Percentiles rank a stretch among this genome's conserved stretches.
Evolutionary conservation across 2,329 filamentous ascomycete species (phyloP).

Genomic region (Cercospora sesami): DNA sequence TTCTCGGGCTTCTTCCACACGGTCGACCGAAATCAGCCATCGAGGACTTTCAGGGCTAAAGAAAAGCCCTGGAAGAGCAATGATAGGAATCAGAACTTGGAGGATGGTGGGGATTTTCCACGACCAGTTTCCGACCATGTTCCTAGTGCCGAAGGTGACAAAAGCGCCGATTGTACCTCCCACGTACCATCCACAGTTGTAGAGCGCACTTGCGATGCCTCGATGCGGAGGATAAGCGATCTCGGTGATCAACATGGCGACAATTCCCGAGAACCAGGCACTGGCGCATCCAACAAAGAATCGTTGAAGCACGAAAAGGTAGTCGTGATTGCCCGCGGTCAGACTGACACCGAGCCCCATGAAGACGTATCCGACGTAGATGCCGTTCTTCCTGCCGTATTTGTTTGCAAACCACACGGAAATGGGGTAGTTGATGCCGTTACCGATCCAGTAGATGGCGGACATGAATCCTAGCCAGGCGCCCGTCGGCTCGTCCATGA

Average conservation of each 20-base stretch:
- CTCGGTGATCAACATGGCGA: conserved; percentile 47
- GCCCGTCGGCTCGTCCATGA: conserved; percentile 44
- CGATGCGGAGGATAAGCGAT: conserved; percentile 48
- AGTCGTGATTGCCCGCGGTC: conserved; percentile 40
- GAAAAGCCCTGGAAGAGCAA: conserved; percentile 28
- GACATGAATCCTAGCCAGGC: conserved; percentile 43
- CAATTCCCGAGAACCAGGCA: conserved; percentile 38
- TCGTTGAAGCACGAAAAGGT: conserved; percentile 42
- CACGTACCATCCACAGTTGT: conserved; percentile 41
- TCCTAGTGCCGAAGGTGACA: conserved; percentile 29
- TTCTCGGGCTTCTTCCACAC: conserved; percentile 56
- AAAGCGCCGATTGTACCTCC: conserved; percentile 31
- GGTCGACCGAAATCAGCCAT: conserved; percentile 30
- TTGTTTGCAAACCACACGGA: conserved; percentile 44
- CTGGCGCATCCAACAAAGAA: conserved; percentile 42
- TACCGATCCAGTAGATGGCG: conserved; percentile 44
- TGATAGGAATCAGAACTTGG: conserved; percentile 29
- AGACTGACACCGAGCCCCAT: conserved; percentile 37
- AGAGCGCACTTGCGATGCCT: conserved; percentile 39
- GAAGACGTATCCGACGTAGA: conserved; percentile 42
- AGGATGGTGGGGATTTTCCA: conserved; percentile 34
- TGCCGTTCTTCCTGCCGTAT: conserved; percentile 44
- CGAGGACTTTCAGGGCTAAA: conserved; percentile 33
- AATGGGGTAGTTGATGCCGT: conserved; percentile 43
- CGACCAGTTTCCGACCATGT: conserved; percentile 27